Evolutionary conservation across 768 basidiomycete genomes (phyloP).

Genomic region (Cystofilobasidium bisporidii): DNA sequence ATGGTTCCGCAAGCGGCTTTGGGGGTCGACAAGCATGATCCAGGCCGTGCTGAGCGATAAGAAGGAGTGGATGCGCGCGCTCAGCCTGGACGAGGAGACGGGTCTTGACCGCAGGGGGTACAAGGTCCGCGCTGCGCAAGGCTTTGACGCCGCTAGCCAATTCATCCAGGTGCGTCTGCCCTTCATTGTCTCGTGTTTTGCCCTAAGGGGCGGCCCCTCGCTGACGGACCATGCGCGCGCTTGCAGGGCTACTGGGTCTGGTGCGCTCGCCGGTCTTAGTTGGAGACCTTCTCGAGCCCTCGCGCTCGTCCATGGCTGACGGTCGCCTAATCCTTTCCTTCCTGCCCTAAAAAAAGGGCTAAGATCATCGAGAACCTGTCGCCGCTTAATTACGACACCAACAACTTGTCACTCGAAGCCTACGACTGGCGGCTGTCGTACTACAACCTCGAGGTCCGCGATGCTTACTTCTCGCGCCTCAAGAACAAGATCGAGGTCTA

Average conservation of each 20-base stretch:
- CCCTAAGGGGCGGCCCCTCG: too few relatives aligned
- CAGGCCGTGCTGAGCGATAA: constrained; percentile 31
- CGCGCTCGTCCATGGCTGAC: too few relatives aligned
- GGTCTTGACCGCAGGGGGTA: constrained; percentile 78
- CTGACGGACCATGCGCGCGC: too few relatives aligned
- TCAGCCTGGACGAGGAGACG: constrained; percentile 83
- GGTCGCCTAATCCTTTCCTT: not conserved
- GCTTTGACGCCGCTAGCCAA: constrained; percentile 76
- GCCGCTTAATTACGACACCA: constrained; percentile 82
- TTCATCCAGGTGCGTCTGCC: constrained; percentile 40
- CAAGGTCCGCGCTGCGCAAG: constrained; percentile 85
- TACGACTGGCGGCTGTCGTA: constrained; percentile 71
- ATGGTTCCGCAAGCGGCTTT: constrained; percentile 80
- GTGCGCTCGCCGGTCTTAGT: constrained; percentile 35
- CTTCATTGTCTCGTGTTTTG: too few relatives aligned
- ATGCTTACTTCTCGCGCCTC: constrained; percentile 44
- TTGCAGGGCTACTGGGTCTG: constrained; percentile 93
- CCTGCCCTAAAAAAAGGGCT: constrained; percentile 46
- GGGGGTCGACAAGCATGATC: constrained; percentile 43
- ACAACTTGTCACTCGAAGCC: constrained; percentile 56
- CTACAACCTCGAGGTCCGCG: constrained; percentile 71
- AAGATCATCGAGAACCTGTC: constrained; percentile 84
- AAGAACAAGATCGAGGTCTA: constrained; percentile 73
- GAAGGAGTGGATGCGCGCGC: constrained; percentile 74
- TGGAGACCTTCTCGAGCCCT: too few relatives aligned